Evolutionary conservation across 192 early-diverging fungal species (phyloP).

Genomic region (Umbelopsis vinacea): DNA sequence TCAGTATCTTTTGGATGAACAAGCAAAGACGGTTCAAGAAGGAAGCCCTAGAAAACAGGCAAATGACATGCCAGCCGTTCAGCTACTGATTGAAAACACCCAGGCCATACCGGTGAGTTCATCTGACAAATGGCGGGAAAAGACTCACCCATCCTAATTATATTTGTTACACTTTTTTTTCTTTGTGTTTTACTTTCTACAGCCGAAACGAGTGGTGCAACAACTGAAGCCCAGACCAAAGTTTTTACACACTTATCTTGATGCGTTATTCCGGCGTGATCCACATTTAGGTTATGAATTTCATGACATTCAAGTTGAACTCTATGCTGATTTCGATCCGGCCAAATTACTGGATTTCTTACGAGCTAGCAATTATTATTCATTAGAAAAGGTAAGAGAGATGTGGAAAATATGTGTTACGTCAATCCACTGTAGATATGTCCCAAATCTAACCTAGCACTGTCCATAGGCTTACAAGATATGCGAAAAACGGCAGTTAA

Average conservation of each 20-base stretch:
- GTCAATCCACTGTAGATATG: neutral
- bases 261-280: constrained; percentile 82
- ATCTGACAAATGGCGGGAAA: neutral
- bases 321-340: constrained; percentile 92
- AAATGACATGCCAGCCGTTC: constrained; percentile 64
- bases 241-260: constrained; percentile 88
- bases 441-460: no score
- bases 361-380: constrained; percentile 74
- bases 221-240: constrained; percentile 63
- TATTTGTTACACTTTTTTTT: neutral
- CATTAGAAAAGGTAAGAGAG: constrained; percentile 71
- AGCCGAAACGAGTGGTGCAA: constrained; percentile 69
- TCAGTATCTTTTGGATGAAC: constrained; percentile 54
- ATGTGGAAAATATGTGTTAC: constrained; percentile 27
- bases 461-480: constrained; percentile 70
- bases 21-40: constrained; percentile 17
- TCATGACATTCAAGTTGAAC: constrained; percentile 78
- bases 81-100: constrained; percentile 81
- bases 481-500: constrained; percentile 85
- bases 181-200: neutral
- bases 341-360: constrained; percentile 83
- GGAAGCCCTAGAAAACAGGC: constrained; percentile 27
- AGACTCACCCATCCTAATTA: neutral
- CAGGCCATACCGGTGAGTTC: constrained; percentile 77
- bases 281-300: constrained; percentile 72